Evolutionary conservation across 345 rosid species (phyloP).

Genomic region (Linum usitatissimum): DNA sequence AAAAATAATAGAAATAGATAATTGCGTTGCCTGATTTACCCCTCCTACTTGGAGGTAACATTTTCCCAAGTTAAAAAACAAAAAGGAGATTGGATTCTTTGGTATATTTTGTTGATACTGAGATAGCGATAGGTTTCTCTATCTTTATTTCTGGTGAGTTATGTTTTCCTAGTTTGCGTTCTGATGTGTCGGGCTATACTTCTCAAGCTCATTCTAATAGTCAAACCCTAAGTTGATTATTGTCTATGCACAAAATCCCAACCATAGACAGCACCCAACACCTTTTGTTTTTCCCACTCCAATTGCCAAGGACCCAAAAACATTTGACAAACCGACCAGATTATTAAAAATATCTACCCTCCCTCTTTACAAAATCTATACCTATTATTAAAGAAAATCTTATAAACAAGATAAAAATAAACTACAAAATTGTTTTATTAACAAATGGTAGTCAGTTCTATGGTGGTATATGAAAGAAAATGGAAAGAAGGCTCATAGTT

Average conservation of each 20-base stretch:
- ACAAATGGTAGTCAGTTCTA: too few relatives aligned
- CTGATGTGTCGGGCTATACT: not conserved
- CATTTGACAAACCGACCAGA: slow-evolving; percentile 9
- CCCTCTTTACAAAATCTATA: not conserved
- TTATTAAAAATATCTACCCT: not conserved
- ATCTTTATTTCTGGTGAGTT: not conserved
- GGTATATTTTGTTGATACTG: slow-evolving; percentile 12
- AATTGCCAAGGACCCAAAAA: not conserved
- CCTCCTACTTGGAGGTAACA: too few relatives aligned
- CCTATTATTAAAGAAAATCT: not conserved
- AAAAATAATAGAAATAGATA: too few relatives aligned
- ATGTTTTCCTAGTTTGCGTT: not conserved
- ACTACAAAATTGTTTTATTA: too few relatives aligned
- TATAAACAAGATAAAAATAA: too few relatives aligned
- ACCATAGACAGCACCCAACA: slow-evolving; percentile 10
- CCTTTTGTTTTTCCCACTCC: slow-evolving; percentile 14
- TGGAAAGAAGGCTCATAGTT: too few relatives aligned
- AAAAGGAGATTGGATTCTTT: not conserved
- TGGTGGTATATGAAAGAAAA: too few relatives aligned
- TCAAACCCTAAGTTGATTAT: slow-evolving; percentile 16
- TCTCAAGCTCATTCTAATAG: slow-evolving; percentile 11
- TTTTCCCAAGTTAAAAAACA: too few relatives aligned
- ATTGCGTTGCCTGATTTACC: too few relatives aligned
- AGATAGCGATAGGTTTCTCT: slow-evolving; percentile 15
- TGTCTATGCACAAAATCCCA: slow-evolving; percentile 11